Evolutionary conservation across 257 asterid genomes (phyloP).

Genomic region (Capsicum baccatum): DNA sequence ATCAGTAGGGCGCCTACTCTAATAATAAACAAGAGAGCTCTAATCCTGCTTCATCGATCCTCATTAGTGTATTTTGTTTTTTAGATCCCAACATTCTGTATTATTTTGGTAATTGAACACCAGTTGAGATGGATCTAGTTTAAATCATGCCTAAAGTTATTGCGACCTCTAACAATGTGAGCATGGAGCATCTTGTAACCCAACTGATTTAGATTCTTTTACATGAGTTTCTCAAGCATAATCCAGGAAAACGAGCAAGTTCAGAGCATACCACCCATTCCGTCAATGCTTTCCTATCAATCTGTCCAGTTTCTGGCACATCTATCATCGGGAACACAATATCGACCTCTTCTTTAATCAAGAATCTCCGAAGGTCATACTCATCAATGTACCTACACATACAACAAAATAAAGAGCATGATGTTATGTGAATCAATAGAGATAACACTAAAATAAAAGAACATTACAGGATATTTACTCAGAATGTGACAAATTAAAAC

Average conservation of each 20-base stretch:
- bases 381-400: slow-evolving; percentile 68
- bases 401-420: background rate
- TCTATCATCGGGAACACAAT: slow-evolving; percentile 73
- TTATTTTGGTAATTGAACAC: background rate
- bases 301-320: slow-evolving; percentile 65
- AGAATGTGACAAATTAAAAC: background rate
- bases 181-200: background rate
- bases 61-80: background rate
- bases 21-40: background rate
- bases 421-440: slow-evolving; percentile 10
- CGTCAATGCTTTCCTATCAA: slow-evolving; percentile 63
- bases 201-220: slow-evolving; percentile 12
- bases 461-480: background rate
- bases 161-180: slow-evolving; percentile 2
- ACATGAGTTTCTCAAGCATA: slow-evolving; percentile 10
- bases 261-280: slow-evolving; percentile 75
- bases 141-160: slow-evolving; percentile 11
- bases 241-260: slow-evolving; percentile 2
- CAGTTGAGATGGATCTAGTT: slow-evolving; percentile 9
- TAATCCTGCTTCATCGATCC: background rate
- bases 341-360: slow-evolving; percentile 89
- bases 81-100: slow-evolving; percentile 8
- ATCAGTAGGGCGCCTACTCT: too few species aligned
- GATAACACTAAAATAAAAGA: slow-evolving; percentile 5
- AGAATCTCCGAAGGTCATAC: slow-evolving; percentile 70